Evolutionary conservation across 495 filamentous ascomycete genomes (phyloP).

Genomic region (Pseudomonodictys pantanalensis): DNA sequence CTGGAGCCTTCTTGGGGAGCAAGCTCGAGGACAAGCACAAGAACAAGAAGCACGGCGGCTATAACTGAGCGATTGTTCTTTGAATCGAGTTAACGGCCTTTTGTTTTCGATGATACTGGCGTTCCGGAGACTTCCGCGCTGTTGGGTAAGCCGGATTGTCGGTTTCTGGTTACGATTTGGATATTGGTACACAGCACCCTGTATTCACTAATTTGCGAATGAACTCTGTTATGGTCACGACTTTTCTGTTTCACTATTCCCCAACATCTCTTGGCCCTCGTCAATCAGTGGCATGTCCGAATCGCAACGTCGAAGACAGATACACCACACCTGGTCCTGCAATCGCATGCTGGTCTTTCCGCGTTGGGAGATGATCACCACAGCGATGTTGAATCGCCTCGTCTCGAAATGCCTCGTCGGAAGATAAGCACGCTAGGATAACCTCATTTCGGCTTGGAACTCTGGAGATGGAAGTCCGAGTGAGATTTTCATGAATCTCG

Average conservation of each 20-base stretch:
- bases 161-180: not conserved
- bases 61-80: constrained; percentile 6
- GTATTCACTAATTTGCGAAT: not conserved
- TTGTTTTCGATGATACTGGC: too few species aligned
- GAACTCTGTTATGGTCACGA: constrained; percentile 2
- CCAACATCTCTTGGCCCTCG: not conserved
- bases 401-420: not conserved
- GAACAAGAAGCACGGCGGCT: constrained; percentile 31
- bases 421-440: too few species aligned
- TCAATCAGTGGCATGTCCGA: too few species aligned
- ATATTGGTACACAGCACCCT: not conserved
- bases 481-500: too few species aligned
- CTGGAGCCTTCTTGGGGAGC: constrained; percentile 40
- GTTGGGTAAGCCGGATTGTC: not conserved
- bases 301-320: too few species aligned
- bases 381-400: not conserved
- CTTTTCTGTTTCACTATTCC: not conserved
- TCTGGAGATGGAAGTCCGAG: too few species aligned
- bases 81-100: not conserved
- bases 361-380: constrained; percentile 1
- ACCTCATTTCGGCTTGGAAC: too few species aligned
- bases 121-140: not conserved
- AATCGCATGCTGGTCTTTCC: not conserved
- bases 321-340: too few species aligned
- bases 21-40: constrained; percentile 44